Conservation (phyloP, 2,329 filamentous ascomycete species). For the Magnaporthiopsis incrustans region DNA sequence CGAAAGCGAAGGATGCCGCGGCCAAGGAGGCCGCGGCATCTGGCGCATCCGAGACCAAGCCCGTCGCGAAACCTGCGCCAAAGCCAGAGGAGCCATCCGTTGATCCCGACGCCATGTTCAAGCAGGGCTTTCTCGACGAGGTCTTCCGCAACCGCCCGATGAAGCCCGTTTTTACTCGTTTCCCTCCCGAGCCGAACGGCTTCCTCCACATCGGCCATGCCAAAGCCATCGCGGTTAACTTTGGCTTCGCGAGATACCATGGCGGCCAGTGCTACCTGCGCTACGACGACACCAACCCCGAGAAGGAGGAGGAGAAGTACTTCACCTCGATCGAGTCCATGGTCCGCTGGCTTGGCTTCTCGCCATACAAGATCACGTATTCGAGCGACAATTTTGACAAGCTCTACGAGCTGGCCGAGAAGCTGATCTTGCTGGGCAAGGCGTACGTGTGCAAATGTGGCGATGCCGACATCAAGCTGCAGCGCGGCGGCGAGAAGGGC, state of each 20-base stretch:
- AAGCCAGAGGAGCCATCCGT: constrained; percentile 37
- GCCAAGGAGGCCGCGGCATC: constrained; percentile 22
- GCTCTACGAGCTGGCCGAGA: constrained; percentile 82
- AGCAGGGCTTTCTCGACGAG: constrained; percentile 65
- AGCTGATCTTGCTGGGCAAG: constrained; percentile 63
- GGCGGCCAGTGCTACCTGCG: constrained; percentile 47
- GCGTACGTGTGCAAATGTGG: constrained; percentile 86
- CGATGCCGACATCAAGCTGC: constrained; percentile 74
- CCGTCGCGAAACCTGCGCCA: constrained; percentile 25
- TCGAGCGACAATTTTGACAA: constrained; percentile 85
- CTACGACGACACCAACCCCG: constrained; percentile 85
- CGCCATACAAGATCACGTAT: constrained; percentile 71
- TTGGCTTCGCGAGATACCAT: constrained; percentile 83
- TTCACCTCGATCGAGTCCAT: constrained; percentile 86
- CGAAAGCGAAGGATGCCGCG: constrained; percentile 37
- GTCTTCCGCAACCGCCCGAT: constrained; percentile 62
- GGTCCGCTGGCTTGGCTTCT: constrained; percentile 75
- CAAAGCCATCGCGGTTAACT: constrained; percentile 94
- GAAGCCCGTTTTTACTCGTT: constrained; percentile 59
- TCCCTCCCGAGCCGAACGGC: constrained; percentile 85
- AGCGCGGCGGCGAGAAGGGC: constrained; percentile 69
- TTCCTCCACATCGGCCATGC: constrained; percentile 90
- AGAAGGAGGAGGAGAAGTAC: constrained; percentile 84
- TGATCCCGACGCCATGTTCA: constrained; percentile 65
- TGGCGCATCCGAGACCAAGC: constrained; percentile 18